phyloP scores from a whole-genome alignment of 306 rosid species.

The Prunus mume region DNA sequence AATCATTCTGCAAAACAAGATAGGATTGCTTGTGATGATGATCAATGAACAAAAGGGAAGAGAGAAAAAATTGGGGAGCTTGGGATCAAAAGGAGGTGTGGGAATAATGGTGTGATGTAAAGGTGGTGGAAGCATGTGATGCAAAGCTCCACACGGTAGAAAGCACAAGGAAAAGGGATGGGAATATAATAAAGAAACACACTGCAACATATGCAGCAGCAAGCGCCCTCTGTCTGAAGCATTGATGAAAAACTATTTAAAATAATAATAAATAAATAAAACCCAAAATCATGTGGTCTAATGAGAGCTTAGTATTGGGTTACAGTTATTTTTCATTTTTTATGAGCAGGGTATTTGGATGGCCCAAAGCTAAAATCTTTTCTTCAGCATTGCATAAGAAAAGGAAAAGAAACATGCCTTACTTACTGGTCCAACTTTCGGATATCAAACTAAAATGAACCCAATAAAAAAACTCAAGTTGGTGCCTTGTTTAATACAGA shows the following conservation, averaged over 20 bases:
- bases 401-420: too few relatives aligned
- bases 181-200: conserved; percentile 11
- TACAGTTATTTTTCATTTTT: not conserved
- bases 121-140: conserved; percentile 50
- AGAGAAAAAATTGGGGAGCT: conserved; percentile 18
- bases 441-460: too few relatives aligned
- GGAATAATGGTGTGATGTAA: conserved; percentile 39
- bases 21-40: conserved; percentile 18
- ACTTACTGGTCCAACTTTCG: too few relatives aligned
- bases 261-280: too few relatives aligned
- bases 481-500: not conserved
- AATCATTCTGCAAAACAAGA: conserved; percentile 18
- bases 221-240: not conserved
- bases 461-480: too few relatives aligned
- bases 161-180: conserved; percentile 7
- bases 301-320: conserved; percentile 16
- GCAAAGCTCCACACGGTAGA: conserved; percentile 39
- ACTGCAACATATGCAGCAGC: too few relatives aligned
- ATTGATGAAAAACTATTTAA: too few relatives aligned
- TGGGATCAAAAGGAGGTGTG: conserved; percentile 12
- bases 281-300: not conserved
- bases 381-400: too few relatives aligned
- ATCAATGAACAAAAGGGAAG: conserved; percentile 15
- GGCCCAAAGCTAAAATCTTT: too few relatives aligned
- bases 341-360: too few relatives aligned